Evolutionary conservation across 225 moss, liverwort and hornwort genomes (phyloP).

Genomic region (Pseudisothecium myosuroides): DNA sequence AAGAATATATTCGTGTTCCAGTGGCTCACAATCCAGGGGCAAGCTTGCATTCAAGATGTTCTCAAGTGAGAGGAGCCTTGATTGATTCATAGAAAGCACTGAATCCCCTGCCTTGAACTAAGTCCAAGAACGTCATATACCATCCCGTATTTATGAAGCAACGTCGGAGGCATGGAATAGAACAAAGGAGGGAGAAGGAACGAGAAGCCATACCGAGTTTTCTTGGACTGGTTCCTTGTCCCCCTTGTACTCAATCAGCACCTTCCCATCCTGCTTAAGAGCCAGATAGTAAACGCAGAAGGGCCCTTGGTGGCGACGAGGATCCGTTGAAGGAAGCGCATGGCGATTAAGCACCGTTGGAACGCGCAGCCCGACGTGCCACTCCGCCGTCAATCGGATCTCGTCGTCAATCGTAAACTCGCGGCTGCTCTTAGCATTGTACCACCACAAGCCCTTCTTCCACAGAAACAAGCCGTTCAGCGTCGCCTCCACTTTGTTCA

Average conservation of each 20-base stretch:
- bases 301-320: constrained; percentile 38
- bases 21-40: not conserved
- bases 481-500: constrained; percentile 52
- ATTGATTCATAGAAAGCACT: not conserved
- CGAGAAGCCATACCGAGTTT: not conserved
- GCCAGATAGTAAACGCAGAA: constrained; percentile 44
- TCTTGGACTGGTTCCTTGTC: constrained; percentile 20
- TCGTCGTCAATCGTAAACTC: constrained; percentile 37
- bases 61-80: not conserved
- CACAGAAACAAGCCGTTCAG: constrained; percentile 36
- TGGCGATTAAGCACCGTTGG: constrained; percentile 9
- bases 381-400: constrained; percentile 23
- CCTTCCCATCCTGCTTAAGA: not conserved
- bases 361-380: constrained; percentile 32
- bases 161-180: not conserved
- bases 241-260: constrained; percentile 13
- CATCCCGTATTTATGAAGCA: not conserved
- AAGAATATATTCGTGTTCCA: not conserved
- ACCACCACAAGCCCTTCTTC: constrained; percentile 53
- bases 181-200: not conserved
- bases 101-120: not conserved
- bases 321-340: constrained; percentile 16
- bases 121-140: not conserved
- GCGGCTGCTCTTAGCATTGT: constrained; percentile 35
- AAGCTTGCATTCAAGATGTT: not conserved